Percentiles rank a stretch among this genome's conserved stretches.
Conservation (phyloP, 257 asterid genomes). For the Ballota nigra region DNA sequence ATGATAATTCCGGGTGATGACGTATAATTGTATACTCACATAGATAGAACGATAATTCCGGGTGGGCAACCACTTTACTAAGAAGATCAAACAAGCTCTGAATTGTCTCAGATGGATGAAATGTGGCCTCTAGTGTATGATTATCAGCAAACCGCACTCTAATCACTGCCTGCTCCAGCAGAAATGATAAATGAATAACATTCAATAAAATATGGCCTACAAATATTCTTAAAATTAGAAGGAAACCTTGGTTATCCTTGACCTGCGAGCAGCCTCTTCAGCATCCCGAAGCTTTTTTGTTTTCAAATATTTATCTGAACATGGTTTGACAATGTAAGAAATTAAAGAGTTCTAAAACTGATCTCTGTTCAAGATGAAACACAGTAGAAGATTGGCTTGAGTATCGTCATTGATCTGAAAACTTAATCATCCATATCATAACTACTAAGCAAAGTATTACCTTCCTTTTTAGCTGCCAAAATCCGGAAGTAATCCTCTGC, state of each 20-base stretch:
- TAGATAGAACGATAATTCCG: constrained; percentile 75
- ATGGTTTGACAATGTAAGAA: constrained; percentile 10
- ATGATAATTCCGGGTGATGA: neutral
- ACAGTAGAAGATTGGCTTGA: constrained; percentile 3
- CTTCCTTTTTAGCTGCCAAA: constrained; percentile 79
- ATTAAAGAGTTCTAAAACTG: neutral
- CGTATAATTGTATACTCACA: constrained; percentile 44
- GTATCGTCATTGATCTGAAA: constrained; percentile 10
- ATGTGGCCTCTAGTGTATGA: constrained; percentile 73
- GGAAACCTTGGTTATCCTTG: constrained; percentile 84
- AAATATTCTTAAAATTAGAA: neutral
- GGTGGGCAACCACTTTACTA: constrained; percentile 54
- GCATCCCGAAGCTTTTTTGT: constrained; percentile 86
- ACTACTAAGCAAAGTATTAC: constrained; percentile 32
- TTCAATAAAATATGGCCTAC: neutral
- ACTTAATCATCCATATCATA: neutral
- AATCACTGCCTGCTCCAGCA: constrained; percentile 60
- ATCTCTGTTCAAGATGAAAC: constrained; percentile 2
- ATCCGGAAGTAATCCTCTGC: constrained; percentile 84
- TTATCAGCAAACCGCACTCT: constrained; percentile 96
- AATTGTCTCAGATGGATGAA: constrained; percentile 85
- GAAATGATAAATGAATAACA: neutral
- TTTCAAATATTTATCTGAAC: constrained; percentile 72
- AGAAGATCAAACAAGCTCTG: constrained; percentile 79
- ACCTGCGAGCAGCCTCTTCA: constrained; percentile 85